Base-by-base conservation (phyloP, 257 asterid species). In the Forsythia viridissima region DNA sequence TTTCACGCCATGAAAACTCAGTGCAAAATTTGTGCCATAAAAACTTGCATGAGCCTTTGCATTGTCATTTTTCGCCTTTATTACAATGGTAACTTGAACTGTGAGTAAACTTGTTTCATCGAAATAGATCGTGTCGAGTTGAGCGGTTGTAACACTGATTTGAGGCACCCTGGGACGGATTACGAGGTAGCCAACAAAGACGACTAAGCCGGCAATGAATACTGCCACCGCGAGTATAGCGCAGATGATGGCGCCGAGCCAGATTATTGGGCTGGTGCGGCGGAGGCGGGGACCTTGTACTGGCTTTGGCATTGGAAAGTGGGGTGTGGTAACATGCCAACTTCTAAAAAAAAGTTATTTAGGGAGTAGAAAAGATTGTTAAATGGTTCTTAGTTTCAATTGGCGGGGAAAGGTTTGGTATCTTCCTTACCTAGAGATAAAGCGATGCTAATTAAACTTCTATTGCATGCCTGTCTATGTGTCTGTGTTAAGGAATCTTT, bases 81-180 rank as follows among this genome's bases (percentile, higher is more conserved):
- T 72, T 30, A 86, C 72, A 9, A 91, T 76, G 2, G 88, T 85
- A 70, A 85, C 84, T 72, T 87, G 91, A 1, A 94, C 83, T 0
- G 90, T 87, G 6, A 94, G 88, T 13, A 84, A 15, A 70, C 88
- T 83, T 0, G 94, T 59, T 68, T 87, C 86, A 71, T 94, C 98
- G 40, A 86, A 94, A 65, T 85, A 84, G 7, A 94, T 42, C 66
- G 83, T 78, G 87, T 91, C 91, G 20, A 94, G 89, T 6, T 87
- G 89, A 24, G 97, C 97, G 0, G 80, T 77, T 0, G 76, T 36
- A 73, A 90, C 88, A 10, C 80, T 76, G 12, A 92, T 82, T 66
- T 83, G 85, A 1, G 98, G 98, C 37, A 92, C 90, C 75, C 83
- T 89, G 0, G 98, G 98, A 74, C 77, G 80, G 71, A 94, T 85